Evolutionary conservation across 2,329 filamentous ascomycete genomes (phyloP).

Genomic region (Botrytis medusae): DNA sequence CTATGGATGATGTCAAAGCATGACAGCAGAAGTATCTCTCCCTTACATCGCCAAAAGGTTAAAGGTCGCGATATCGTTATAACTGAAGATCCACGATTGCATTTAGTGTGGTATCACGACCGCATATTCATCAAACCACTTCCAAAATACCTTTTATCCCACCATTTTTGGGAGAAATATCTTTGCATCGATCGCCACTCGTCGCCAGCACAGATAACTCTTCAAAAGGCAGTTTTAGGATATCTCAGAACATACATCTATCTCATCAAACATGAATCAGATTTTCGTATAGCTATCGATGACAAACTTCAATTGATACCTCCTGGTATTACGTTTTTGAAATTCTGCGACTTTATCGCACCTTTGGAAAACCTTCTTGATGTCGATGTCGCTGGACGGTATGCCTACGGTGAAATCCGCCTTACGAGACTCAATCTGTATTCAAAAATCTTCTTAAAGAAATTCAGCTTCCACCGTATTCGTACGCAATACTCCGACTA

Average conservation of each 20-base stretch:
- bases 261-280: constrained; percentile 39
- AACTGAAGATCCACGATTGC: constrained; percentile 39
- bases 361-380: constrained; percentile 24
- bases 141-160: constrained; percentile 35
- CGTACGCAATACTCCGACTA: constrained; percentile 20
- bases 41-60: constrained; percentile 38
- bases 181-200: constrained; percentile 19
- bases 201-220: neutral
- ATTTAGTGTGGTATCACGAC: constrained; percentile 39
- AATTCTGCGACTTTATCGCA: constrained; percentile 25
- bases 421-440: constrained; percentile 30
- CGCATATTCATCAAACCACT: constrained; percentile 40
- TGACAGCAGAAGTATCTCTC: constrained; percentile 7
- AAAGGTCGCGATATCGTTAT: constrained; percentile 37
- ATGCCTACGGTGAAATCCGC: constrained; percentile 40
- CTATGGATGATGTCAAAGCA: constrained; percentile 24
- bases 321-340: neutral
- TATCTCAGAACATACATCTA: constrained; percentile 38
- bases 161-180: constrained; percentile 34
- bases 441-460: constrained; percentile 17
- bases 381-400: constrained; percentile 35
- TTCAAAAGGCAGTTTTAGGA: constrained; percentile 29
- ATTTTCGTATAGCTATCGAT: constrained; percentile 39
- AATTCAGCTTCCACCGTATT: constrained; percentile 10
- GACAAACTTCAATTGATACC: neutral